Evolutionary conservation across 257 asterid species (phyloP), one percentile per base, ranked within the genome.

Genomic region (Solanum peruvianum): DNA sequence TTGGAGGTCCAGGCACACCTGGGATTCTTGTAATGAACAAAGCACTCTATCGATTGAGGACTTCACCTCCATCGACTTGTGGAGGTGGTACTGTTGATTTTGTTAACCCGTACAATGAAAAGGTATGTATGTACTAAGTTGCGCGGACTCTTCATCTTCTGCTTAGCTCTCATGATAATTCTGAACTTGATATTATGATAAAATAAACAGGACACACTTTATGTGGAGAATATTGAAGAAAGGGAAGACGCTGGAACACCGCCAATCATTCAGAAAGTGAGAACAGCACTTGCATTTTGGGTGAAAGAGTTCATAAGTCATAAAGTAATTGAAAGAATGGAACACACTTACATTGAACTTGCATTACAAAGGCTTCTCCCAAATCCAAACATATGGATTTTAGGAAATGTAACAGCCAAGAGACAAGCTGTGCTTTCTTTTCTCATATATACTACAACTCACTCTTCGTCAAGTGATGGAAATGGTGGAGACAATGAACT

Each of bases 161-260:
- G 60, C 0, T 49, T 5, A 49, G 60, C 9, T 49, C 3, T 49
- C 58, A 16, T 6, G 62, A 52, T 49, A 16, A 49, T 49, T 6
- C 60, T 49, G 60, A 52, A 52, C 23, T 0, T 78, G 84, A 78
- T 45, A 45, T 45, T 45, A 0, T 0, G 25, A 27, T n/a, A 14
- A 11, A 11, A 6, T 78, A 4, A 78, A 10, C 88, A 91, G 94
- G 93, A 92, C 85, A 93, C 96, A 9, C 45, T 93, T 33, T 92
- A 93, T 33, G 44, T 84, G 14, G 90, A 91, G 41, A 70, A 72
- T 75, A 87, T 93, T 71, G 94, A 92, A 87, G 94, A 93, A 81
- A 91, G 96, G 84, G 96, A 93, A 70, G 96, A 92, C 9, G 96
- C 94, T 0, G 94, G 96, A 56, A 93, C 93, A 13, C 95, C 95